phyloP scores from a whole-genome alignment of 2,329 filamentous ascomycete species.

The Westerdykella ornata region DNA sequence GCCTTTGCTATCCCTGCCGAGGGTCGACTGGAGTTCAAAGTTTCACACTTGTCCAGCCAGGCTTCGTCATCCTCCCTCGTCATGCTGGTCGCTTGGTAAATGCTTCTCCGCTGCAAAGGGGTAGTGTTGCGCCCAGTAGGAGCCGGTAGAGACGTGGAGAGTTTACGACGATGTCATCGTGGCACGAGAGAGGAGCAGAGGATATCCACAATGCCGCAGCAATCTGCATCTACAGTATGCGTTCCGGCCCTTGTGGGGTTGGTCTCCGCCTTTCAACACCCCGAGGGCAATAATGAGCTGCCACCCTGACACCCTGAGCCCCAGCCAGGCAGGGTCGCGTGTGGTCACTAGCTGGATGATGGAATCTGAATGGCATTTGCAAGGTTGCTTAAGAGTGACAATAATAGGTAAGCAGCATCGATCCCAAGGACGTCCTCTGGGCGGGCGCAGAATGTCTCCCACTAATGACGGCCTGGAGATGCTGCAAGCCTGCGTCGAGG shows the following conservation, averaged over 20 bases:
- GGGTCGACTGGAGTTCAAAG: conserved; percentile 25
- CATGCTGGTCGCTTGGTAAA: conserved; percentile 6
- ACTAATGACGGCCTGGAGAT: conserved; percentile 15
- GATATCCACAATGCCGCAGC: conserved; percentile 1
- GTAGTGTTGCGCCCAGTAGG: no score
- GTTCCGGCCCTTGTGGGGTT: background rate
- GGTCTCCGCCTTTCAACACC: no score
- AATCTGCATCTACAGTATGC: background rate
- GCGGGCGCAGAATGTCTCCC: conserved; percentile 2
- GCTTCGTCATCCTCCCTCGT: conserved; percentile 12
- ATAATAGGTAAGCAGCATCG: conserved; percentile 16
- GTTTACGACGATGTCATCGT: conserved; percentile 1
- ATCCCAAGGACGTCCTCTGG: conserved; percentile 14
- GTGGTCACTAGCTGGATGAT: conserved; percentile 16
- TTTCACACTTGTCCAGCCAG: conserved; percentile 16
- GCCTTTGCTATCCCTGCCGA: conserved; percentile 17
- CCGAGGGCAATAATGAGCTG: no score
- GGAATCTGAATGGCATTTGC: conserved; percentile 24
- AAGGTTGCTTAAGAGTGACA: conserved; percentile 16
- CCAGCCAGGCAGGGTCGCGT: conserved; percentile 19
- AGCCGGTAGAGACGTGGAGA: conserved; percentile 3
- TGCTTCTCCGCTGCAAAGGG: conserved; percentile 1
- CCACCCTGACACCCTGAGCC: background rate
- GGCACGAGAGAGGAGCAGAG: conserved; percentile 15
- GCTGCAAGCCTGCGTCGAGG: conserved; percentile 20